Evolutionary conservation across 1,284 basidiomycete genomes (phyloP).

Genomic region (Anthracocystis panici-leucophaei): DNA sequence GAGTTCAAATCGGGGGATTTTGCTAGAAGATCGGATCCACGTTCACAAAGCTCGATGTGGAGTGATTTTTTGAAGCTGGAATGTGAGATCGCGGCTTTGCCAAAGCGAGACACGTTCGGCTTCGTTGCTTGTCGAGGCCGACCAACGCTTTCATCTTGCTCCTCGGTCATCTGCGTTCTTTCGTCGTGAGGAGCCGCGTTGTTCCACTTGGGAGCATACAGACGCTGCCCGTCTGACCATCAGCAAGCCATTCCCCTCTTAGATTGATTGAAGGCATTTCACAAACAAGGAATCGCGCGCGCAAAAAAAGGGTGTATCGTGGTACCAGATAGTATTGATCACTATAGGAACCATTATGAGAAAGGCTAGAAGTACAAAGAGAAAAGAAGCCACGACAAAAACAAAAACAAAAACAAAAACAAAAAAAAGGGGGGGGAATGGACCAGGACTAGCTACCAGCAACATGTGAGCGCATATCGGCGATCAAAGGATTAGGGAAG

Average conservation of each 20-base stretch:
- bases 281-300: neutral
- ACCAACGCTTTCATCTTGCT: neutral
- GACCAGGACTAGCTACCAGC: conserved; percentile 58
- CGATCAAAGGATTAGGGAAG: conserved; percentile 29
- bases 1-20: conserved; percentile 4
- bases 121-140: neutral
- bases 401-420: conserved; percentile 34
- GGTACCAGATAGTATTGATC: conserved; percentile 37
- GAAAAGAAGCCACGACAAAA: conserved; percentile 42
- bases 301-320: conserved; percentile 13
- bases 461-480: conserved; percentile 51
- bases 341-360: conserved; percentile 39
- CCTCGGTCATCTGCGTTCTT: neutral
- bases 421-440: conserved; percentile 25
- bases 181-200: neutral
- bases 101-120: conserved; percentile 1
- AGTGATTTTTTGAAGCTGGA: neutral
- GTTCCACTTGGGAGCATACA: no score
- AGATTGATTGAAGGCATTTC: neutral
- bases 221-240: neutral
- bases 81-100: neutral
- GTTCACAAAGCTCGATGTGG: neutral
- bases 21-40: neutral
- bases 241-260: neutral
- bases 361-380: conserved; percentile 50